Percentiles rank a stretch among this genome's conserved stretches.
phyloP scores from a whole-genome alignment of 2,329 filamentous ascomycete species.

The Curvularia sp. region DNA sequence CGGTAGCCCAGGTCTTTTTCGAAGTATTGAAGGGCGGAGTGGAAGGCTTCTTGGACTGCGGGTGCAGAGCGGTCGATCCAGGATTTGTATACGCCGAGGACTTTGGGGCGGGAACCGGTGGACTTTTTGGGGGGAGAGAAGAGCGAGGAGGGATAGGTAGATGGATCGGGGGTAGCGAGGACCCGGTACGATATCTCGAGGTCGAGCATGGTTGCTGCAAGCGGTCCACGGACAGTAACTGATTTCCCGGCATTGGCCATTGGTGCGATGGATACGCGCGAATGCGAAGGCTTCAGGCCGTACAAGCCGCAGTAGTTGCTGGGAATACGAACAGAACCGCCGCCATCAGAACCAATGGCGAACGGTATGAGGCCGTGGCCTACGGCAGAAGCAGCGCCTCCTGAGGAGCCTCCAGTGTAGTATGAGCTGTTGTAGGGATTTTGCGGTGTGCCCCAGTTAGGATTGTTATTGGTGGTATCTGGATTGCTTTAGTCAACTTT shows the following conservation, averaged over 20 bases:
- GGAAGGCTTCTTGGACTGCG: constrained; percentile 67
- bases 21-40: constrained; percentile 67
- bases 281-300: constrained; percentile 80
- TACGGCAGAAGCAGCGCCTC: constrained; percentile 75
- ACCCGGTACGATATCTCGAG: constrained; percentile 82
- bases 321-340: constrained; percentile 77
- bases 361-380: constrained; percentile 76
- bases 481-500: constrained; percentile 18
- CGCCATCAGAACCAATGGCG: constrained; percentile 73
- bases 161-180: constrained; percentile 75
- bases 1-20: constrained; percentile 60
- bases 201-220: constrained; percentile 78
- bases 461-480: constrained; percentile 86
- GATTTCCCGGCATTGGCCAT: constrained; percentile 65
- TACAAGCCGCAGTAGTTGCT: constrained; percentile 79
- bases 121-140: constrained; percentile 65
- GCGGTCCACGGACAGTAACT: constrained; percentile 73
- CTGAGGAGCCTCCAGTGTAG: constrained; percentile 83
- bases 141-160: constrained; percentile 64
- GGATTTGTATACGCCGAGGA: constrained; percentile 72
- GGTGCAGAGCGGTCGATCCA: constrained; percentile 76
- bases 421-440: constrained; percentile 80
- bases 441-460: constrained; percentile 73
- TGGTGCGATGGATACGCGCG: constrained; percentile 68
- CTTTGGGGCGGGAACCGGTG: constrained; percentile 56